Base-by-base conservation (phyloP, 352 stramenopile species). In the Pythium folliculosum region DNA sequence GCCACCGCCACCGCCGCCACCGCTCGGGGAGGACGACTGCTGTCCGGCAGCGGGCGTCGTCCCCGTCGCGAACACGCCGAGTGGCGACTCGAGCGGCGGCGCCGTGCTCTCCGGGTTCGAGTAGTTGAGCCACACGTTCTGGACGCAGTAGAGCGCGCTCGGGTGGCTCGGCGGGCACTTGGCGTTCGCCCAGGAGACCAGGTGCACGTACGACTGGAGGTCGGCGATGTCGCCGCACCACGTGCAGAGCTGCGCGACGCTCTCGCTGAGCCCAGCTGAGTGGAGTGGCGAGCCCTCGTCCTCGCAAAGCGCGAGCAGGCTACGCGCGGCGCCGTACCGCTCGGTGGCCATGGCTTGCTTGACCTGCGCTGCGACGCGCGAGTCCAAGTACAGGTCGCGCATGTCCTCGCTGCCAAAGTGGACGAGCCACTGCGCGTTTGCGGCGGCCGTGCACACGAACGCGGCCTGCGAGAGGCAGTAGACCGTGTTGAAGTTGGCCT, bases 371-470 rank as follows among this genome's bases (percentile, higher is more conserved):
- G 62, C 32, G 22, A 75, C 27, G 1, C 40, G 10, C 14, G 58
- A n/a, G 19, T 30, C 49, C 7, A 75, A 27, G 47, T 61, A 75
- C 3, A 75, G 23, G 48, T 75, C 69, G 19, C 69, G 69, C 7
- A 75, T 21, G 43, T 75, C 69, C 38, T 69, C 69, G 10, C 58
- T 71, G 38, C 69, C 69, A 54, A 65, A 75, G 19, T 69, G 63
- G 3, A 75, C 69, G 30, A 75, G 53, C 69, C 69, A 75, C 25
- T 71, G 69, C 27, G 63, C 51, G 17, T 61, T 69, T 12, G 69
- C 45, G 2, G 63, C 59, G 1, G 69, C 57, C 13, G 69, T 71
- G 48, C 69, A 75, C 13, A 75, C 19, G 53, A 43, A 75, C 25
- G 50, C 58, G 37, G 69, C 69, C 48, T 75, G 62, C 9, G 69